A percentile compares a stretch with the other conserved stretches of the same genome.
Evolutionary conservation across 495 filamentous ascomycete species (phyloP).

Genomic region (Chaetomidium leptoderma): DNA sequence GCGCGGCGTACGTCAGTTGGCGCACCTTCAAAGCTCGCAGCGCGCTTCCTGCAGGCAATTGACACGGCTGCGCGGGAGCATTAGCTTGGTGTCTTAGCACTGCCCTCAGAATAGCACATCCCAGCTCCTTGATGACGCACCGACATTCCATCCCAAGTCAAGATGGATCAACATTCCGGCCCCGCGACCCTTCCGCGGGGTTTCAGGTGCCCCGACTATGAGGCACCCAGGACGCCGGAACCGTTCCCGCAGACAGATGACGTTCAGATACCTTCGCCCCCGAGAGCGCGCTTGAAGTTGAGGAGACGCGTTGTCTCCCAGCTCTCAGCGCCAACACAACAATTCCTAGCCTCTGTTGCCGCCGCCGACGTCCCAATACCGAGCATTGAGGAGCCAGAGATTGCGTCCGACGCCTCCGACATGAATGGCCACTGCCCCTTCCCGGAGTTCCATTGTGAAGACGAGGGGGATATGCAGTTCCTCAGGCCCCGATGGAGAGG

Average conservation of each 20-base stretch:
- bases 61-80: neutral
- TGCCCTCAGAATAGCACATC: neutral
- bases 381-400: slow-evolving; percentile 46
- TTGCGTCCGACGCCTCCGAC: slow-evolving; percentile 32
- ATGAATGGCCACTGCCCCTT: slow-evolving; percentile 30
- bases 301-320: slow-evolving; percentile 46
- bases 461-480: slow-evolving; percentile 33
- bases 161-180: slow-evolving; percentile 43
- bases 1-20: slow-evolving; percentile 3
- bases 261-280: slow-evolving; percentile 38
- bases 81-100: slow-evolving; percentile 2
- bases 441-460: slow-evolving; percentile 23
- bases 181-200: slow-evolving; percentile 39
- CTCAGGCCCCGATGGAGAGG: slow-evolving; percentile 29
- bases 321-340: slow-evolving; percentile 49
- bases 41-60: slow-evolving; percentile 1
- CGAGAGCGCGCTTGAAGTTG: slow-evolving; percentile 42
- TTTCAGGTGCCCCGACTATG: slow-evolving; percentile 36
- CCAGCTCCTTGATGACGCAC: slow-evolving; percentile 26
- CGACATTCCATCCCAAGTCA: slow-evolving; percentile 29
- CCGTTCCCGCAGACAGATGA: slow-evolving; percentile 34
- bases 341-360: slow-evolving; percentile 54
- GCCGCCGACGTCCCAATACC: slow-evolving; percentile 54
- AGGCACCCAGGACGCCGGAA: slow-evolving; percentile 44
- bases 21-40: neutral